Evolutionary conservation across 805 yeast species (phyloP).

Genomic region (Candida sphagnicola): DNA sequence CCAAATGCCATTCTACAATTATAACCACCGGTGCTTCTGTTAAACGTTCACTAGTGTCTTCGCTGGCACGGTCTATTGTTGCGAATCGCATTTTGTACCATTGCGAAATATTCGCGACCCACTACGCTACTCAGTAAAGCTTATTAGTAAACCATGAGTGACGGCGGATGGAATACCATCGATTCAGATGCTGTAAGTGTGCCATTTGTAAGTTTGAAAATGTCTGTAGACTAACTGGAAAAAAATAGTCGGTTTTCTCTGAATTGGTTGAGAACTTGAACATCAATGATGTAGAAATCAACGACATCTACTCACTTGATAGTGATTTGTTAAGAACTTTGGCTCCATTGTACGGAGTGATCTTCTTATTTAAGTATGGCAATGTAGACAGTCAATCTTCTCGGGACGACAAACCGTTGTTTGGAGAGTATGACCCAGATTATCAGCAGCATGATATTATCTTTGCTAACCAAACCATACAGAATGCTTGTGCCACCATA

Average conservation of each 20-base stretch:
- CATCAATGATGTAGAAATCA: conserved; percentile 51
- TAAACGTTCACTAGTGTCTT: no score
- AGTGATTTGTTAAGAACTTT: conserved; percentile 29
- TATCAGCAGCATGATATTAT: conserved; percentile 38
- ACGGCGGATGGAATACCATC: conserved; percentile 54
- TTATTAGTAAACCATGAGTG: not conserved
- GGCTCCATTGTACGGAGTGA: conserved; percentile 52
- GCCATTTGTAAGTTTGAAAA: not conserved
- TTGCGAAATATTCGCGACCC: no score
- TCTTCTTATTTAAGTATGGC: conserved; percentile 61
- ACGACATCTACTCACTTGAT: conserved; percentile 55
- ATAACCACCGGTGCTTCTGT: no score
- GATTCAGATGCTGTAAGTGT: conserved; percentile 56
- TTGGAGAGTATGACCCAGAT: conserved; percentile 40
- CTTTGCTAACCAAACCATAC: conserved; percentile 61
- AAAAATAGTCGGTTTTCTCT: conserved; percentile 52
- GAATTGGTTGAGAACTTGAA: conserved; percentile 56
- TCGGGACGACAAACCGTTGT: conserved; percentile 30
- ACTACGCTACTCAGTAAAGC: no score
- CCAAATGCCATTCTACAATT: not conserved
- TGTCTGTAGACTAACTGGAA: conserved; percentile 13
- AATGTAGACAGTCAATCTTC: conserved; percentile 31
- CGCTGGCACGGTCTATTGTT: no score
- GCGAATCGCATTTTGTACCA: no score
- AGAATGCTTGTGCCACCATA: conserved; percentile 73